Evolutionary conservation across 176 grass and related monocot species (phyloP), one percentile per base, ranked within the genome.

Genomic region (Carex myosuroides): DNA sequence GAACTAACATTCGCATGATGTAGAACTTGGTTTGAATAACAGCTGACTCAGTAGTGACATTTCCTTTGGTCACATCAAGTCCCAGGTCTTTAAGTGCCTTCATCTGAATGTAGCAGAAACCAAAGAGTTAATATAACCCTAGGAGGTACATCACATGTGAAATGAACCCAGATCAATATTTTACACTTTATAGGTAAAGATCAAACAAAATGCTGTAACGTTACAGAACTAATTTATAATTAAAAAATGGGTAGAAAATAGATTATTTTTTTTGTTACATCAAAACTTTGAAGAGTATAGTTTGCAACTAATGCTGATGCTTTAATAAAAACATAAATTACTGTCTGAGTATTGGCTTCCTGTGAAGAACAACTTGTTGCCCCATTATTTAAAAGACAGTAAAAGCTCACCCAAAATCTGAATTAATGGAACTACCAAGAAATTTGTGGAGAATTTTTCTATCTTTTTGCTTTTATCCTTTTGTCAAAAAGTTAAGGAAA

Each of bases 51-150:
- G 91, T 93, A 82, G 87, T 26, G 79, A 98, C 95, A 88, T 41
- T 93, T 90, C 95, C 92, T 80, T 98, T 98, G 54, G 57, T 89
- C 70, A 98, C 95, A 90, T 93, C 91, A 91, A 98, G 92, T 83
- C 92, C 95, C 64, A 98, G 86, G 46, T 95, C 89, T 82, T 90
- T 98, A 44, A 98, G 91, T 89, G 95, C 89, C 83, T 90, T 93
- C 95, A 93, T 95, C 95, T 98, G 86, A 69, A 89, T 65, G 53
- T 55, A 85, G 87, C 79, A 77, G 11, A 50, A 48, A 50, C n/a
- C 18, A 20, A 70, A 52, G n/a, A 52, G 20, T n/a, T 35, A 14
- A 17, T 32, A 67, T 37, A 35, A 35, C 0, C 29, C 29, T 35
- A 35, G 30, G 64, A 67, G 29, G 24, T 13, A 35, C 30, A 67